A percentile compares a stretch with the other conserved stretches of the same genome.
These are phyloP conservation scores for Poteriospumella lacustris DNA, from an alignment of 108 stramenopile species.

Conservation along the genomic window DNA sequence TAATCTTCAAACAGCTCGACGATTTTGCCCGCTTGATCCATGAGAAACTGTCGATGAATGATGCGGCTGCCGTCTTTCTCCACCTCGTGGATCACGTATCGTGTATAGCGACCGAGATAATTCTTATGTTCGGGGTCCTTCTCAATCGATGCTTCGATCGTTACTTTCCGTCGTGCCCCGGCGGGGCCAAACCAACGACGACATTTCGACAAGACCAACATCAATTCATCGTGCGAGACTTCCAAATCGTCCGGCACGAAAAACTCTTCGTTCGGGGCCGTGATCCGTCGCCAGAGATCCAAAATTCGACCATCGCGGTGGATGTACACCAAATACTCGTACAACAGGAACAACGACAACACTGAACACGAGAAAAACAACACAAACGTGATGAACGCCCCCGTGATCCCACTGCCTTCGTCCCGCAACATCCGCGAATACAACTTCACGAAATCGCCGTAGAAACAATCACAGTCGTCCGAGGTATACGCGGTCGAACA, in stretches of 20 bases:
- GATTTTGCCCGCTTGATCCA: conserved; percentile 42
- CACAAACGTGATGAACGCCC: conserved; percentile 43
- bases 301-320: conserved; percentile 62
- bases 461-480: conserved; percentile 38
- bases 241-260: conserved; percentile 55
- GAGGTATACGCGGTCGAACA: conserved; percentile 36
- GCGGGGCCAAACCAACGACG: conserved; percentile 34
- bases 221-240: conserved; percentile 40
- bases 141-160: conserved; percentile 34
- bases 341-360: conserved; percentile 35
- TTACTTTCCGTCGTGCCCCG: conserved; percentile 37
- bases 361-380: conserved; percentile 15
- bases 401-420: conserved; percentile 44
- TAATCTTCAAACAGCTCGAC: conserved; percentile 44
- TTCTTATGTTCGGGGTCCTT: conserved; percentile 24
- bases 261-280: conserved; percentile 33
- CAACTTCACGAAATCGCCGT: conserved; percentile 58
- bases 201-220: conserved; percentile 28
- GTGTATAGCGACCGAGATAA: conserved; percentile 37
- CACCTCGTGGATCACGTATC: conserved; percentile 43
- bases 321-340: conserved; percentile 43
- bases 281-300: conserved; percentile 51
- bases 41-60: conserved; percentile 52
- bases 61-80: conserved; percentile 22
- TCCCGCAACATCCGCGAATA: conserved; percentile 38